These are phyloP conservation scores for Cyberlindnera veronae DNA, from an alignment of 805 yeast species.

Conservation along the genomic window DNA sequence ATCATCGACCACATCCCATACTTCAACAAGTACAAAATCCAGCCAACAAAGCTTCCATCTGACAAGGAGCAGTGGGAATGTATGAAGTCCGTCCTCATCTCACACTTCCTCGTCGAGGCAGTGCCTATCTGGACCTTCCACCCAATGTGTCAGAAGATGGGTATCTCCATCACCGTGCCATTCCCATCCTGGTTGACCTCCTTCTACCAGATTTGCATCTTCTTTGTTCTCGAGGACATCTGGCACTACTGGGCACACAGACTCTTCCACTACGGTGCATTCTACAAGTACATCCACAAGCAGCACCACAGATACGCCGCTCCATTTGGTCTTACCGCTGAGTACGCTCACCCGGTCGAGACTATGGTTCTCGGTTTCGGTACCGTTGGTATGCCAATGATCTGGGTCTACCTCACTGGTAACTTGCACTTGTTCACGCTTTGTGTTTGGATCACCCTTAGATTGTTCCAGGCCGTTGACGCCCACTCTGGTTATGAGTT, in stretches of 20 bases:
- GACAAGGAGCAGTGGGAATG: slow-evolving; percentile 91
- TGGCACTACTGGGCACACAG: slow-evolving; percentile 99
- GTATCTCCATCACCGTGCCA: slow-evolving; percentile 77
- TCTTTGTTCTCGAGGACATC: slow-evolving; percentile 84
- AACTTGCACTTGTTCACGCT: slow-evolving; percentile 87
- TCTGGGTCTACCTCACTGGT: slow-evolving; percentile 73
- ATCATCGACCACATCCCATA: slow-evolving; percentile 81
- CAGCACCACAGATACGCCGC: slow-evolving; percentile 98
- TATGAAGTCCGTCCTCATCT: slow-evolving; percentile 73
- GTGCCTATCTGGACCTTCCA: slow-evolving; percentile 97
- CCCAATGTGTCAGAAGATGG: slow-evolving; percentile 79
- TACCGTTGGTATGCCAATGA: slow-evolving; percentile 91
- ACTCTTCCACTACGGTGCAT: slow-evolving; percentile 79
- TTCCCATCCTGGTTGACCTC: slow-evolving; percentile 69
- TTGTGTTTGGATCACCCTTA: slow-evolving; percentile 78
- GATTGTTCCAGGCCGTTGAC: slow-evolving; percentile 95
- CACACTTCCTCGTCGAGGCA: slow-evolving; percentile 92
- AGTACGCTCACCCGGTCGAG: slow-evolving; percentile 95
- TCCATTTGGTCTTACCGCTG: slow-evolving; percentile 96
- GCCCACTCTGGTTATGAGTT: slow-evolving; percentile 98
- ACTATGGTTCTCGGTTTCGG: slow-evolving; percentile 90
- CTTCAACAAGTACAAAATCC: slow-evolving; percentile 85
- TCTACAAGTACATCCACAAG: slow-evolving; percentile 92
- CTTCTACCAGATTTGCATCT: slow-evolving; percentile 62
- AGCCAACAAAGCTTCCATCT: slow-evolving; percentile 78